Evolutionary conservation across 2,329 filamentous ascomycete genomes (phyloP).

Genomic region (Arthroderma sp.): DNA sequence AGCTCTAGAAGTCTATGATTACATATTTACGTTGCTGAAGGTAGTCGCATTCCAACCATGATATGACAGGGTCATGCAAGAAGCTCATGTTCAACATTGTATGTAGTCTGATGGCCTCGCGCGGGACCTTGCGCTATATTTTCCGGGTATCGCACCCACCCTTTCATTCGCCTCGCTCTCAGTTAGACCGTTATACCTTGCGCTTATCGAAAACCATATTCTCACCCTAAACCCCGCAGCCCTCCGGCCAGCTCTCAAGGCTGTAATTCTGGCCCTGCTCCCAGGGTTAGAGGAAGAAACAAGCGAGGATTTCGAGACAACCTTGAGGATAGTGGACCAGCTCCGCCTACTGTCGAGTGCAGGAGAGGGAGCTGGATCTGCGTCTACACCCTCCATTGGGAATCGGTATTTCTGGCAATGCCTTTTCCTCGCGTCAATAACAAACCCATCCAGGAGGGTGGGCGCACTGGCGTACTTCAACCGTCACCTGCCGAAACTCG

Average conservation of each 20-base stretch:
- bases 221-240: conserved; percentile 56
- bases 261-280: conserved; percentile 74
- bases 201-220: conserved; percentile 69
- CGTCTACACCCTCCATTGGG: conserved; percentile 29
- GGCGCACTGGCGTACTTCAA: conserved; percentile 79
- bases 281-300: conserved; percentile 92
- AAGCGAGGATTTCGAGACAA: conserved; percentile 90
- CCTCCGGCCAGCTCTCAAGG: conserved; percentile 77
- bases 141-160: conserved; percentile 77
- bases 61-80: neutral
- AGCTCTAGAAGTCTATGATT: conserved; percentile 81
- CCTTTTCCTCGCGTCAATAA: conserved; percentile 86
- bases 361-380: conserved; percentile 31
- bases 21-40: conserved; percentile 77
- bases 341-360: conserved; percentile 45
- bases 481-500: conserved; percentile 63
- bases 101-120: conserved; percentile 56
- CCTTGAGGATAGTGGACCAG: conserved; percentile 61
- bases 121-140: conserved; percentile 70
- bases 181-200: conserved; percentile 73
- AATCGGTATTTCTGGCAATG: conserved; percentile 98
- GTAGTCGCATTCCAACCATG: conserved; percentile 26
- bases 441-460: conserved; percentile 68
- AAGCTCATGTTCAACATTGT: neutral
- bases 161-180: conserved; percentile 90